Conservation (phyloP, 2,329 filamentous ascomycete species). For the Alternaria angustiovoidea region DNA sequence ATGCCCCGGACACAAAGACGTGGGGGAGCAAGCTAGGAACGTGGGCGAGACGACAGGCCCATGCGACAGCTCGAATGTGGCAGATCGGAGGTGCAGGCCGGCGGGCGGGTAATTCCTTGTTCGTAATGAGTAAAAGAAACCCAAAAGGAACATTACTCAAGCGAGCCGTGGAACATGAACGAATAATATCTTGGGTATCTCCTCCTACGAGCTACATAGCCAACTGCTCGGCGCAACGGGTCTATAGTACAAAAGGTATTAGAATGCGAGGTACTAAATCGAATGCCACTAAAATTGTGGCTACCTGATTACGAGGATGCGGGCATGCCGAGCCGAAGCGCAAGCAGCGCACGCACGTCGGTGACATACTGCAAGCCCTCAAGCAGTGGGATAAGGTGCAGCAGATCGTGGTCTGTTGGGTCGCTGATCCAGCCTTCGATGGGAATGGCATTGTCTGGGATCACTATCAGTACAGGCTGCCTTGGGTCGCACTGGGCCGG, state of each 20-base stretch:
- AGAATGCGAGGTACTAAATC: slow-evolving; percentile 30
- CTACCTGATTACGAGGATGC: slow-evolving; percentile 36
- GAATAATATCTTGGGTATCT: slow-evolving; percentile 46
- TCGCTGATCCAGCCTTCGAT: slow-evolving; percentile 99
- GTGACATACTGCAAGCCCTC: slow-evolving; percentile 97
- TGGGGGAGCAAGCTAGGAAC: slow-evolving; percentile 16
- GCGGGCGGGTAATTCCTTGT: slow-evolving; percentile 15
- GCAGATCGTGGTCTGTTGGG: slow-evolving; percentile 92
- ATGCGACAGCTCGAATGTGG: slow-evolving; percentile 18
- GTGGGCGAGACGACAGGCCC: slow-evolving; percentile 26
- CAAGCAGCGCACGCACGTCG: slow-evolving; percentile 89
- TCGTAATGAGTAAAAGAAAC: slow-evolving; percentile 28
- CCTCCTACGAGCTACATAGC: slow-evolving; percentile 40
- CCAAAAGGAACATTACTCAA: slow-evolving; percentile 17
- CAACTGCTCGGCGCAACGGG: slow-evolving; percentile 32
- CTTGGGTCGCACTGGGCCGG: background rate
- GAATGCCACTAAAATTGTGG: slow-evolving; percentile 20
- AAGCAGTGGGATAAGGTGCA: slow-evolving; percentile 89
- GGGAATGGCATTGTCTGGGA: slow-evolving; percentile 92
- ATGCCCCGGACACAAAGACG: slow-evolving; percentile 13
- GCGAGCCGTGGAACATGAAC: slow-evolving; percentile 13
- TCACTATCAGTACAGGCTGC: slow-evolving; percentile 21
- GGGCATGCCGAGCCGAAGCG: slow-evolving; percentile 82
- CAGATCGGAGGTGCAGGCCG: slow-evolving; percentile 6
- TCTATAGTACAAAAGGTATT: slow-evolving; percentile 45